Percentiles rank a stretch among this genome's conserved stretches.
Conservation (phyloP, 129 eudicot genomes). For the Flaveria linearis region DNA sequence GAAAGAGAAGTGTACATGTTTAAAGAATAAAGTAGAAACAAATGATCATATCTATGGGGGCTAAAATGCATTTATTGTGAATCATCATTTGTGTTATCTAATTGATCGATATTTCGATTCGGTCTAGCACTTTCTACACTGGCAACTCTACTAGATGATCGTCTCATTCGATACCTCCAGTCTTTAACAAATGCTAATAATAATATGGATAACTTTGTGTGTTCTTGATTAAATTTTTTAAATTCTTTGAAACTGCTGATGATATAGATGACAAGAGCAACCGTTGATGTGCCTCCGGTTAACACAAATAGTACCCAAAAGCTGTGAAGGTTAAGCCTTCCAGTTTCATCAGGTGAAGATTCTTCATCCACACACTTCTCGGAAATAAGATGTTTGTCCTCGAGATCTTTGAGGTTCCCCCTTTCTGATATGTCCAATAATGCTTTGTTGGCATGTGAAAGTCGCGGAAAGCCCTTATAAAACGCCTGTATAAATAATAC, state of each 20-base stretch:
- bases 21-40: not conserved
- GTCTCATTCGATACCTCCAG: slow-evolving; percentile 23
- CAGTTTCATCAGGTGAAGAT: slow-evolving; percentile 34
- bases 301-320: slow-evolving; percentile 49
- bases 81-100: slow-evolving; percentile 30
- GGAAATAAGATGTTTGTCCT: slow-evolving; percentile 22
- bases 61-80: slow-evolving; percentile 1
- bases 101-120: slow-evolving; percentile 19
- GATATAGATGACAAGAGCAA: slow-evolving; percentile 34
- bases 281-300: slow-evolving; percentile 50
- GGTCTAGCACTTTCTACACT: slow-evolving; percentile 40
- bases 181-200: slow-evolving; percentile 24
- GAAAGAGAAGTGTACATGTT: not conserved
- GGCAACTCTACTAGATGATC: slow-evolving; percentile 38
- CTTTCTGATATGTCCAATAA: slow-evolving; percentile 40
- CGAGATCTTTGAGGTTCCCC: slow-evolving; percentile 35
- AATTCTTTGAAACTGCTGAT: slow-evolving; percentile 9
- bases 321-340: slow-evolving; percentile 41
- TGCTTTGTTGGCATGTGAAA: slow-evolving; percentile 43
- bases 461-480: slow-evolving; percentile 28
- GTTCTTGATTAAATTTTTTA: slow-evolving; percentile 22
- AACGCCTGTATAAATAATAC: slow-evolving; percentile 41
- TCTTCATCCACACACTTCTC: slow-evolving; percentile 41
- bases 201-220: not conserved
- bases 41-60: slow-evolving; percentile 6